These are phyloP conservation scores for Noccaea caerulescens DNA, from an alignment of 345 rosid species.

Conservation along the genomic window DNA sequence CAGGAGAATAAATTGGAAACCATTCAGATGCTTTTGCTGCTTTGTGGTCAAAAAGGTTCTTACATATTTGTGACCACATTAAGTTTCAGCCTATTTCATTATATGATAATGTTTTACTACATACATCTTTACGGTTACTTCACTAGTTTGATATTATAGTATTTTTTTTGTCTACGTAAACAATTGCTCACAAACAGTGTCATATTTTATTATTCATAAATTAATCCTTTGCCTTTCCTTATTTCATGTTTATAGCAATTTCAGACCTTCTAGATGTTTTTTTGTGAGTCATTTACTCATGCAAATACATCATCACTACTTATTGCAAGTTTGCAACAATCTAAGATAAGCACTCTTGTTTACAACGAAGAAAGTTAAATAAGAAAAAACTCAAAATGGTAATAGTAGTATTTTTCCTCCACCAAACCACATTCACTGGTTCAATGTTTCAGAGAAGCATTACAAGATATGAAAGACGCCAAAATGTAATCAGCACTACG, in stretches of 20 bases:
- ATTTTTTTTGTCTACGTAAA: slow-evolving; percentile 2
- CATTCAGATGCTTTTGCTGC: slow-evolving; percentile 21
- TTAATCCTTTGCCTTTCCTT: not conserved
- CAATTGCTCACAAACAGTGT: slow-evolving; percentile 23
- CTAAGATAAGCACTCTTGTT: not conserved
- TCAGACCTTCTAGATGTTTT: not conserved
- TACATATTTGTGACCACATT: slow-evolving; percentile 34
- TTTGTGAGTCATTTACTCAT: not conserved
- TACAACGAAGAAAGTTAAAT: not conserved
- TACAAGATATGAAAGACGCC: slow-evolving; percentile 9
- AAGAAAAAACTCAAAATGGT: slow-evolving; percentile 20
- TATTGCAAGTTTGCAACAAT: not conserved
- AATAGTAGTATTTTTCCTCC: slow-evolving; percentile 18
- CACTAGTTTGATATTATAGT: slow-evolving; percentile 3
- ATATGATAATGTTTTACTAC: slow-evolving; percentile 37
- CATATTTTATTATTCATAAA: not conserved
- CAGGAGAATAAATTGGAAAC: slow-evolving; percentile 35
- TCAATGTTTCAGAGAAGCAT: slow-evolving; percentile 27
- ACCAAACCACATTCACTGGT: slow-evolving; percentile 38
- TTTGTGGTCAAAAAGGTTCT: slow-evolving; percentile 28
- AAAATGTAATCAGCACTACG: slow-evolving; percentile 30
- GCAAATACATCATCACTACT: not conserved
- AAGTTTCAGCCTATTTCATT: slow-evolving; percentile 9
- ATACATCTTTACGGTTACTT: slow-evolving; percentile 19
- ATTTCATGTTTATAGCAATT: not conserved